Evolutionary conservation across 1,139 yeast species (phyloP), one percentile per base, ranked within the genome.

Genomic region (Suhomyces panamericanus): DNA sequence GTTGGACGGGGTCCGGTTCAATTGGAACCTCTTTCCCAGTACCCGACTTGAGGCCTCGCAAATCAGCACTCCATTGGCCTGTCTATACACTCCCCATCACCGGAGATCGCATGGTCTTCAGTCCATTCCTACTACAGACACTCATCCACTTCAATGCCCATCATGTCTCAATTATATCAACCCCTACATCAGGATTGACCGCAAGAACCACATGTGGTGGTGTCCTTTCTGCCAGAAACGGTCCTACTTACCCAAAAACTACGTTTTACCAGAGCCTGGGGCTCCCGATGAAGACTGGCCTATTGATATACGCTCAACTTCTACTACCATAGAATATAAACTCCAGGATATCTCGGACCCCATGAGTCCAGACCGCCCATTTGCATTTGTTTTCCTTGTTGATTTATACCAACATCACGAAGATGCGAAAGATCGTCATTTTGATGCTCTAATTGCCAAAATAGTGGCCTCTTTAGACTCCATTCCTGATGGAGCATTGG

Each of bases 11-110:
- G 67, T 71, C 28, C 64, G 74, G 34, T 80, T 80, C 69, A 80
- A 80, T 54, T 81, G 84, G 85, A 77, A 80, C 55, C 67, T 77
- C 2, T 73, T 81, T 51, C 77, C 78, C 0, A 60, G 67, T 17
- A 72, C 77, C 0, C 56, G 73, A 31, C 54, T 70, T 8, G 77
- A 73, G 47, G 66, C 63, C 8, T 55, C 66, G 0, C 64, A 57
- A 27, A 48, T 70, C 35, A 59, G 64, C 49, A 58, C 69, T 3
- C 77, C 77, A 1, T 39, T 72, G 33, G 78, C 75, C 6, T 70
- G 77, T 48, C 49, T 72, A 16, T 67, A 60, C 46, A 52, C 67
- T 0, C 77, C 77, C 6, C 52, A 66, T 11, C 47, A 51, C 31
- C 37, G 41, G 10, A 24, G 54, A 39, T 6, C 42, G 38, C 4